Base-by-base conservation (phyloP, 495 filamentous ascomycete genomes). In the Aspergillus bridgeri region DNA sequence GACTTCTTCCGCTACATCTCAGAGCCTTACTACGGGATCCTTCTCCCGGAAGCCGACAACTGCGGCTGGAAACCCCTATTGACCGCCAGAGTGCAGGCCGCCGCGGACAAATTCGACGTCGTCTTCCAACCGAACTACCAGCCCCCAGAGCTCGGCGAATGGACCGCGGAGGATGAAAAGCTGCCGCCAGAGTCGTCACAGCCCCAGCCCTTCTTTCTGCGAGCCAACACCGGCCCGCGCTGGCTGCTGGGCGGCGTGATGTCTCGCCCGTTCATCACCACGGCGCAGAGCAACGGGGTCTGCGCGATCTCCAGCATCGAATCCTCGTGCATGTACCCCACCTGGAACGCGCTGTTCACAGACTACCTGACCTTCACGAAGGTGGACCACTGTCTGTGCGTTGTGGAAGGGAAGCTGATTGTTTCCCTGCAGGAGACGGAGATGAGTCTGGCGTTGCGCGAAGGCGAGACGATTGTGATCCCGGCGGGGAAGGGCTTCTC, bases 71-170 rank as follows among this genome's bases (percentile, higher is more conserved):
- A 74, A 48, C 65, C 70, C 9, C 56, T 72, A 6, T 49, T 81
- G 42, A 76, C 80, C 44, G 77, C 77, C n/a, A 79, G 77, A 59
- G 69, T 81, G 5, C 79, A 77, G 70, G 75, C 75, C n/a, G 78
- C 76, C 1, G 74, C 76, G 42, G 75, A 70, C 9, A 66, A 79
- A 57, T 79, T 75, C 59, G 78, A 81, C 53, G 74, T 81, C 27
- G 71, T 79, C 0, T 77, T 77, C 57, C 70, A 74, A 48, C 74
- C 70, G 6, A 56, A 79, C 43, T 73, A 79, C 48, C 54, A 69
- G 27, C 69, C 72, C 0, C 75, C 73, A 1, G 73, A 72, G 27
- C 56, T 76, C 0, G 65, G 71, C 25, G 70, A 74, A 3, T 79
- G 75, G 76, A 69, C 68, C 9, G 63, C 63, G 15, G 69, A 67